These are phyloP conservation scores for Cafeteria roenbergensis DNA, from an alignment of 108 stramenopile genomes.

Conservation along the genomic window DNA sequence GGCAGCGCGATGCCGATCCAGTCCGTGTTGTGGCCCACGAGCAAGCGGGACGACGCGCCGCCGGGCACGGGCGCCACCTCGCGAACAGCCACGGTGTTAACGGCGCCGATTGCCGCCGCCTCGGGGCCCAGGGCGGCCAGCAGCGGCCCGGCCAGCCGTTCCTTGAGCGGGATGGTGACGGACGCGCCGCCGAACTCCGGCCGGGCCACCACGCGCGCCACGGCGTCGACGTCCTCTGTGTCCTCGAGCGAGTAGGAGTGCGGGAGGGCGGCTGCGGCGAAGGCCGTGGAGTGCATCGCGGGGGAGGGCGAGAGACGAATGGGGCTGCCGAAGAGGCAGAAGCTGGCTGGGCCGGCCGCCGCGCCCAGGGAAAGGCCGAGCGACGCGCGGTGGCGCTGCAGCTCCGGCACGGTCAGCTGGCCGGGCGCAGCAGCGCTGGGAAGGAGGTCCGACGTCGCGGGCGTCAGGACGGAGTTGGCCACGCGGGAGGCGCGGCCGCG, in stretches of 20 bases:
- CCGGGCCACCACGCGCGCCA: background rate
- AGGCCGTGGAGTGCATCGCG: slow-evolving; percentile 85
- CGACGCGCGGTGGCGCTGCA: background rate
- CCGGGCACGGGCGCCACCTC: background rate
- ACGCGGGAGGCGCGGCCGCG: background rate
- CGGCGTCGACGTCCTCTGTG: slow-evolving; percentile 17
- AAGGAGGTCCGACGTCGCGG: background rate
- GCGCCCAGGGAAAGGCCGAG: no score
- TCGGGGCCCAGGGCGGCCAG: slow-evolving; percentile 77
- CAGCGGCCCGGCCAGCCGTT: slow-evolving; percentile 66
- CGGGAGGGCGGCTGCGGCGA: slow-evolving; percentile 61
- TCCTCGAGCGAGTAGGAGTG: slow-evolving; percentile 56
- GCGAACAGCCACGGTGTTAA: slow-evolving; percentile 61
- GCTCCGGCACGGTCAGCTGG: background rate
- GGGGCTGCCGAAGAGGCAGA: slow-evolving; percentile 72
- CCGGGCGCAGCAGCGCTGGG: slow-evolving; percentile 3
- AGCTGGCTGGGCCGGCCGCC: background rate
- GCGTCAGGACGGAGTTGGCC: background rate
- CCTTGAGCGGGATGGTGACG: slow-evolving; percentile 97
- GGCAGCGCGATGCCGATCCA: slow-evolving; percentile 91
- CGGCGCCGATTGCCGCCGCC: slow-evolving; percentile 83
- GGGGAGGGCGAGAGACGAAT: slow-evolving; percentile 85
- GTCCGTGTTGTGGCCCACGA: slow-evolving; percentile 89
- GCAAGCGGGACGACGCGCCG: no score
- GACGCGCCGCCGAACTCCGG: slow-evolving; percentile 65